phyloP scores from a whole-genome alignment of 805 yeast species.

The Naumovozyma dairenensis region DNA sequence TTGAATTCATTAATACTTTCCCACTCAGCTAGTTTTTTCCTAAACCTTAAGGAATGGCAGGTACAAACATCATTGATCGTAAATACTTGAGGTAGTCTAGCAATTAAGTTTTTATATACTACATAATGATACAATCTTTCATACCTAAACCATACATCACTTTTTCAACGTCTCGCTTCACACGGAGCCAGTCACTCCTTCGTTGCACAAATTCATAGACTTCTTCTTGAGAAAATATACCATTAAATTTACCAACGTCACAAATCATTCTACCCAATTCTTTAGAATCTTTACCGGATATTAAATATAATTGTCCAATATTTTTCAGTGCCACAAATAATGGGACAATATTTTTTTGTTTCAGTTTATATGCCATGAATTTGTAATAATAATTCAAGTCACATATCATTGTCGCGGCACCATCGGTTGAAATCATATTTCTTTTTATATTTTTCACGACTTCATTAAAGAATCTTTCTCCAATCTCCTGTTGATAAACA shows the following conservation, averaged over 20 bases:
- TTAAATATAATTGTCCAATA: constrained; percentile 74
- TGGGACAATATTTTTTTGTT: constrained; percentile 60
- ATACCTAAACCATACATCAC: constrained; percentile 88
- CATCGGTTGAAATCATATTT: constrained; percentile 63
- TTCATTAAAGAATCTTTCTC: constrained; percentile 69
- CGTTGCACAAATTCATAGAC: constrained; percentile 86
- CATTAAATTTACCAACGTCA: constrained; percentile 77
- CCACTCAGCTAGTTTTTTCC: too few relatives aligned
- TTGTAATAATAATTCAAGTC: constrained; percentile 74
- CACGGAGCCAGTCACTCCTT: constrained; percentile 74
- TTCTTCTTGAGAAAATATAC: constrained; percentile 85
- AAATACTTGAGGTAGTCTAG: too few relatives aligned
- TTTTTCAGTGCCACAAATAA: constrained; percentile 72
- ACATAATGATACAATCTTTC: constrained; percentile 62
- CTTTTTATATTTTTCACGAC: constrained; percentile 69
- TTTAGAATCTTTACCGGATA: constrained; percentile 57
- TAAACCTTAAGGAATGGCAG: too few relatives aligned
- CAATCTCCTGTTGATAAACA: constrained; percentile 89
- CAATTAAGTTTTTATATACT: too few relatives aligned
- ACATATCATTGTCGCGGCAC: constrained; percentile 73
- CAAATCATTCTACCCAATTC: constrained; percentile 76
- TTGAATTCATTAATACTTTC: too few relatives aligned
- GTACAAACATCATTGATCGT: too few relatives aligned
- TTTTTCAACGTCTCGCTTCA: constrained; percentile 75
- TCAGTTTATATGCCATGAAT: constrained; percentile 50